Evolutionary conservation across 2,329 filamentous ascomycete genomes (phyloP), one percentile per base, ranked within the genome.

Genomic region (Neofusicoccum ribis): DNA sequence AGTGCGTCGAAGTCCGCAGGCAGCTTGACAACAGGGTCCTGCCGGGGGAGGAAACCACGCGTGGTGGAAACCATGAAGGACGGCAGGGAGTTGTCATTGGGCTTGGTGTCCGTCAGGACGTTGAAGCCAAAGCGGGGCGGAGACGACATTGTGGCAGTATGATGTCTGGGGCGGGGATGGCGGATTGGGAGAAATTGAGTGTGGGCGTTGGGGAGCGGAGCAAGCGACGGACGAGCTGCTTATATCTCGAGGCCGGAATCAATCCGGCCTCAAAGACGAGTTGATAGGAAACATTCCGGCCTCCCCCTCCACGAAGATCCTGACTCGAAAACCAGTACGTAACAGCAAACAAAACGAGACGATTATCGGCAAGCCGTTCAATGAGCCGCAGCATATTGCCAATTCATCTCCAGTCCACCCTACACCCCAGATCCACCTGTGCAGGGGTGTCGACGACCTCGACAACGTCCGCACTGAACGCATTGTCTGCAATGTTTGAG

Each of bases 51-150:
- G 76, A 93, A 94, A 60, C 91, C 91, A 65, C 89, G 83, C 3
- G 86, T 85, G 23, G 87, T 91, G 50, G 90, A 92, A 44, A 93
- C 90, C 87, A 92, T 91, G 81, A 93, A 93, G 70, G 90, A 87
- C 5, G 88, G 88, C 34, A 91, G 81, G 49, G 86, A 84, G 64
- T 74, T 84, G 76, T 91, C 87, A 66, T 87, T 77, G 1, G 88
- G 86, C 74, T 78, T 82, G 66, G 87, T 84, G 78, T 90, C 88
- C 65, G 83, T 79, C 49, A 91, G 82, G 77, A 91, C 85, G 63
- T 83, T 78, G 75, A 91, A 91, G 68, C 75, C 65, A 61, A 78
- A 77, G n/a, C 68, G 64, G 50, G 72, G 66, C 37, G 68, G 63
- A 63, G 71, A 44, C 89, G 82, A 75, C 89, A 37, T 68, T 8